These are phyloP conservation scores for Nigrospora osmanthi DNA, from an alignment of 2,329 filamentous ascomycete species.

Conservation along the genomic window DNA sequence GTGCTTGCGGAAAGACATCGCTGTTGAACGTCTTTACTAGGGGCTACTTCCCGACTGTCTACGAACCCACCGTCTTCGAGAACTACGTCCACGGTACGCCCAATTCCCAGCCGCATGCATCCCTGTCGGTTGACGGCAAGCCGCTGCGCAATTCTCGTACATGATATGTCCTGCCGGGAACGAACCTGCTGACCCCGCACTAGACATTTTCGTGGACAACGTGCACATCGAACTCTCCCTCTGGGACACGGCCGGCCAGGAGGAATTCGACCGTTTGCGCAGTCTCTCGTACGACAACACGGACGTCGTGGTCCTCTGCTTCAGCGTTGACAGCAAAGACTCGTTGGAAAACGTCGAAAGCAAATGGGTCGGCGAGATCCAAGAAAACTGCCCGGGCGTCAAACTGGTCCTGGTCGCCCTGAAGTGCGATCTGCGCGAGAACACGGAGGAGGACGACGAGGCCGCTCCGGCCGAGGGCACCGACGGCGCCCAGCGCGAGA, in stretches of 20 bases:
- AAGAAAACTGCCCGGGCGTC: constrained; percentile 93
- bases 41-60: constrained; percentile 98
- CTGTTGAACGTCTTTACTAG: constrained; percentile 96
- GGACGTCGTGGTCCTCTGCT: constrained; percentile 97
- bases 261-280: constrained; percentile 95
- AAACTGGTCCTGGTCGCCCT: constrained; percentile 92
- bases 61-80: constrained; percentile 97
- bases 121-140: too few relatives aligned
- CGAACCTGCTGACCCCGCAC: constrained; percentile 1
- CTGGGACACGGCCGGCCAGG: constrained; percentile 97
- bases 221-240: constrained; percentile 95
- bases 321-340: constrained; percentile 92
- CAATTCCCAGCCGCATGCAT: neutral
- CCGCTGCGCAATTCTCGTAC: too few relatives aligned
- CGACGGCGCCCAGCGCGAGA: constrained; percentile 39
- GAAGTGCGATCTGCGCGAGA: constrained; percentile 92
- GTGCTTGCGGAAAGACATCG: constrained; percentile 95
- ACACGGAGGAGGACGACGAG: constrained; percentile 62
- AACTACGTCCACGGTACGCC: constrained; percentile 92
- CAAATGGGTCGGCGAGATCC: constrained; percentile 97
- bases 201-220: constrained; percentile 96
- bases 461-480: constrained; percentile 29
- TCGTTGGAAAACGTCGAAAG: constrained; percentile 97
- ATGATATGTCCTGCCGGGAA: too few relatives aligned
- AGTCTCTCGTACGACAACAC: constrained; percentile 96